phyloP scores from a whole-genome alignment of 225 moss, liverwort and hornwort species.

The Takakia lepidozioides region DNA sequence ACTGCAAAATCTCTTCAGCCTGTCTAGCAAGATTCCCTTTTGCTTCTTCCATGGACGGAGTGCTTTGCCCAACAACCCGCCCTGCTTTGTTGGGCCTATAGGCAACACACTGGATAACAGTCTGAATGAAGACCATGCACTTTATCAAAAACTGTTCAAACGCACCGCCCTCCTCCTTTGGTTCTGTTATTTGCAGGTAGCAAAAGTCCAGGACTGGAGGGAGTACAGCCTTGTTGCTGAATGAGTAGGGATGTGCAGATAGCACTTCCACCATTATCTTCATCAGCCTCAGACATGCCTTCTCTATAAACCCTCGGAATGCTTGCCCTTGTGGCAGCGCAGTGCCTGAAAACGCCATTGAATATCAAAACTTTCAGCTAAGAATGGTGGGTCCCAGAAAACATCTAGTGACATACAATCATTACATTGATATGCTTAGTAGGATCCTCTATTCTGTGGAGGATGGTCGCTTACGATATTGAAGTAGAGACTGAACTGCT shows the following conservation, averaged over 20 bases:
- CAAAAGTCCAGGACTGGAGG: slow-evolving; percentile 89
- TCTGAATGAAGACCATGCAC: slow-evolving; percentile 87
- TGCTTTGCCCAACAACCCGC: slow-evolving; percentile 73
- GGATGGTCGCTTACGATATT: slow-evolving; percentile 66
- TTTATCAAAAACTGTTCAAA: slow-evolving; percentile 92
- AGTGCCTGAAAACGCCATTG: slow-evolving; percentile 64
- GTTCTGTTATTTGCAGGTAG: slow-evolving; percentile 76
- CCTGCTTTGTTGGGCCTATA: slow-evolving; percentile 87
- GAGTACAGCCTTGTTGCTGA: slow-evolving; percentile 88
- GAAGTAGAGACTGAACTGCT: slow-evolving; percentile 79
- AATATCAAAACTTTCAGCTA: too few species aligned
- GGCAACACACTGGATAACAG: slow-evolving; percentile 79
- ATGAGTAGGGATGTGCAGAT: slow-evolving; percentile 90
- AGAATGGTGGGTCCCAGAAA: too few species aligned
- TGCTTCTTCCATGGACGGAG: slow-evolving; percentile 78
- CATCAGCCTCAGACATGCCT: slow-evolving; percentile 97
- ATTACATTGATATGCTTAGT: too few species aligned
- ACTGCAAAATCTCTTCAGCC: slow-evolving; percentile 85
- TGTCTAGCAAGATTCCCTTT: slow-evolving; percentile 85
- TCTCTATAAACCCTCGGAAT: slow-evolving; percentile 78
- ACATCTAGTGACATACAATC: too few species aligned
- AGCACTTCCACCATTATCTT: slow-evolving; percentile 96
- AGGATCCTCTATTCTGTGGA: too few species aligned
- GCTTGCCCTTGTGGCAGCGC: slow-evolving; percentile 40
- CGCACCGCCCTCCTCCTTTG: slow-evolving; percentile 40